Evolutionary conservation across 2,329 filamentous ascomycete species (phyloP).

Genomic region (Rhexocercosporidium sp.): DNA sequence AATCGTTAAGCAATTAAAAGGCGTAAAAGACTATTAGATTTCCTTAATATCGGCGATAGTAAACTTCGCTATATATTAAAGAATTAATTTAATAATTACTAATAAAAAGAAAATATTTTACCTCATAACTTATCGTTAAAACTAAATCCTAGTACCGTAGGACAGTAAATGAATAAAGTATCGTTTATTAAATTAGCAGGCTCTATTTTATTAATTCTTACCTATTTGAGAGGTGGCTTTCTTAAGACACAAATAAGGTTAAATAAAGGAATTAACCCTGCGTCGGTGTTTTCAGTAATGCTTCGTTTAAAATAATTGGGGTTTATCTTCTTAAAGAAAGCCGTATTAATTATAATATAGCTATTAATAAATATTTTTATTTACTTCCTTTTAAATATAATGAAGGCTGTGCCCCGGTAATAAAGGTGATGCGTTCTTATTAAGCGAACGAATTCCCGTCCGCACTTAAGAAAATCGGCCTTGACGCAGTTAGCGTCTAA

Average conservation of each 20-base stretch:
- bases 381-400: constrained; percentile 37
- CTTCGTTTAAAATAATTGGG: constrained; percentile 33
- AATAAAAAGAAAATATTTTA: constrained; percentile 15
- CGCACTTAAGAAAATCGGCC: constrained; percentile 37
- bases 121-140: constrained; percentile 14
- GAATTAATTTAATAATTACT: neutral
- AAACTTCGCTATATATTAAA: constrained; percentile 22
- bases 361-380: constrained; percentile 33
- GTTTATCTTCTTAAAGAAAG: constrained; percentile 37
- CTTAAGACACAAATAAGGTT: neutral
- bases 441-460: constrained; percentile 39
- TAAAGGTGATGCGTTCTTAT: constrained; percentile 38
- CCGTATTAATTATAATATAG: constrained; percentile 39
- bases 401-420: constrained; percentile 43
- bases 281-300: neutral
- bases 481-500: constrained; percentile 29
- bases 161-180: constrained; percentile 22
- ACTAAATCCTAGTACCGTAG: constrained; percentile 21
- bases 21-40: constrained; percentile 17
- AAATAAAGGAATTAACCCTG: neutral
- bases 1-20: constrained; percentile 30
- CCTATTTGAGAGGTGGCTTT: constrained; percentile 1
- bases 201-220: constrained; percentile 24
- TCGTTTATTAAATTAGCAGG: constrained; percentile 13
- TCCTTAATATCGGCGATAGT: constrained; percentile 27